These are phyloP conservation scores for Boletus subcaerulescens DNA, from an alignment of 768 basidiomycete species.

Conservation along the genomic window DNA sequence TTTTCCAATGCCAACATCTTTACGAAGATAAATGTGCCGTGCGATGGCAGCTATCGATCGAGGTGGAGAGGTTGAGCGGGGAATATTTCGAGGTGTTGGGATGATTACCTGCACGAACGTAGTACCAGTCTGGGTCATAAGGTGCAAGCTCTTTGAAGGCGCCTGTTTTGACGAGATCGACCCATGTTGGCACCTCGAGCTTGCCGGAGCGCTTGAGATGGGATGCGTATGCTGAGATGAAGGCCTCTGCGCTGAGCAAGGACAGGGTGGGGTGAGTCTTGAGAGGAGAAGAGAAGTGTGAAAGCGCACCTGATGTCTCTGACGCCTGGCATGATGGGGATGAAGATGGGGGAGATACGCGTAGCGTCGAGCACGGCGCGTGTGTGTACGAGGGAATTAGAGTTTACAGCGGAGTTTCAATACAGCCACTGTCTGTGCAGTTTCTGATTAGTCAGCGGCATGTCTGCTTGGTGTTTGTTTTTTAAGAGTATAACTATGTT, in stretches of 20 bases:
- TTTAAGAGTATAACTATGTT: too few relatives aligned
- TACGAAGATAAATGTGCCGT: slow-evolving; percentile 99
- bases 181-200: slow-evolving; percentile 98
- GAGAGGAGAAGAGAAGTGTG: neutral
- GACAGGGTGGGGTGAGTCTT: neutral
- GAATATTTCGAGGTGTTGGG: neutral
- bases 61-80: neutral
- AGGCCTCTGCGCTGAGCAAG: slow-evolving; percentile 75
- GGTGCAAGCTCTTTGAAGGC: slow-evolving; percentile 97
- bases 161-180: slow-evolving; percentile 97
- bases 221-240: slow-evolving; percentile 91
- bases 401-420: slow-evolving; percentile 35
- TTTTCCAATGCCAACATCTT: slow-evolving; percentile 92
- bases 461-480: neutral
- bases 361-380: slow-evolving; percentile 45
- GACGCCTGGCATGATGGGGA: slow-evolving; percentile 73
- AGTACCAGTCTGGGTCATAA: slow-evolving; percentile 99
- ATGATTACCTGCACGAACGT: slow-evolving; percentile 90
- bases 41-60: slow-evolving; percentile 77
- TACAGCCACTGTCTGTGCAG: slow-evolving; percentile 40
- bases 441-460: slow-evolving; percentile 40
- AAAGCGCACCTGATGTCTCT: slow-evolving; percentile 66
- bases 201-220: slow-evolving; percentile 98
- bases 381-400: slow-evolving; percentile 40
- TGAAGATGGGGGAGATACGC: slow-evolving; percentile 13